Evolutionary conservation across 192 early-diverging fungal genomes (phyloP), one percentile per base, ranked within the genome.

Genomic region (Coemansia sp.): DNA sequence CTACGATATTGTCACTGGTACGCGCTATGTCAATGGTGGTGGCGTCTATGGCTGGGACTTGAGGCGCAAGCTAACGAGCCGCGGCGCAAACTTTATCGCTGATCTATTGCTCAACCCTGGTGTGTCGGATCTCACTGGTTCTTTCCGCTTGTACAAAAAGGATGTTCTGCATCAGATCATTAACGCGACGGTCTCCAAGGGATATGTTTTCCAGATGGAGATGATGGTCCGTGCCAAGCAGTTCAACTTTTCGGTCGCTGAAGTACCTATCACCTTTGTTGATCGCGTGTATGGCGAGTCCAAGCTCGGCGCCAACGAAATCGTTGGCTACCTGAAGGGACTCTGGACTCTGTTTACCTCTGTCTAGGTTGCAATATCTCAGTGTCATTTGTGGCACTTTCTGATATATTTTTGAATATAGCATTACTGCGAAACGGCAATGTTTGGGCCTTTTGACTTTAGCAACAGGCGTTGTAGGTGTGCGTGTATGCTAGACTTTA

Each of bases 201-300:
- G 97, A 13, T 99, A 99, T 70, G 95, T 97, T 26, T 99, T 99
- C 86, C 97, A 99, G 82, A 97, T 97, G 96, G 97, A 99, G 76
- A 97, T 99, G 94, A 99, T 99, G 90, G 93, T 99, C 11, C 91
- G 96, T 28, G 97, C 97, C 55, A 87, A 95, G 68, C 94, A 97
- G 78, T 88, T 97, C 69, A 86, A 90, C 67, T 97, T 80, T 66
- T 78, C 88, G 6, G 92, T 99, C 63, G 95, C 92, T 23, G 96
- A 99, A 76, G 89, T 93, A 3, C 95, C 95, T 6, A 99, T 99
- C 80, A 97, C 97, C 7, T 99, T 99, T 87, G 97, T 99, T 11
- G 97, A 99, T 78, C 92, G 97, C 57, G 95, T 99, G 59, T 99
- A 92, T 84, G 97, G 97, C 17, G 96, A 97, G 75, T 91, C 88